Evolutionary conservation across 1,284 basidiomycete genomes (phyloP).

Genomic region (Leccinum cinnamomeum): DNA sequence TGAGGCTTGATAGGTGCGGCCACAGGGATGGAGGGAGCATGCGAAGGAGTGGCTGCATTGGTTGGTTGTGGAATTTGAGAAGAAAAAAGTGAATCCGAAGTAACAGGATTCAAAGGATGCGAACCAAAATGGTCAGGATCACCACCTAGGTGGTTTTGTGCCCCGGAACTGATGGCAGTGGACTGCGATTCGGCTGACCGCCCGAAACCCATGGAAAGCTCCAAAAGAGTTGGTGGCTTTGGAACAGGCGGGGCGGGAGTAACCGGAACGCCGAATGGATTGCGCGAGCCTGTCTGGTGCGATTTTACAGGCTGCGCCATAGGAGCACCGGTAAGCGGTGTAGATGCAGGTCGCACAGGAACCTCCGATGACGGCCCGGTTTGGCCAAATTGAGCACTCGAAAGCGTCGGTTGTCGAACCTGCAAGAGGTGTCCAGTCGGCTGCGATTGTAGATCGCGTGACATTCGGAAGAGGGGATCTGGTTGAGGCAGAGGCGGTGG

Average conservation of each 20-base stretch:
- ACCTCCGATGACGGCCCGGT: slow-evolving; percentile 25
- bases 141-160: slow-evolving; percentile 2
- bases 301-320: slow-evolving; percentile 66
- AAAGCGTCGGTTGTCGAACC: slow-evolving; percentile 8
- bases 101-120: slow-evolving; percentile 34
- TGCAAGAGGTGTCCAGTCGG: slow-evolving; percentile 6
- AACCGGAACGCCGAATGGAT: slow-evolving; percentile 87
- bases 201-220: slow-evolving; percentile 62
- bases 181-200: slow-evolving; percentile 33
- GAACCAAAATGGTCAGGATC: slow-evolving; percentile 16
- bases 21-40: slow-evolving; percentile 29
- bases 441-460: slow-evolving; percentile 13
- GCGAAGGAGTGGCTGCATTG: slow-evolving; percentile 42
- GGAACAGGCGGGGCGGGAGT: slow-evolving; percentile 69
- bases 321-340: slow-evolving; percentile 55
- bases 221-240: slow-evolving; percentile 78
- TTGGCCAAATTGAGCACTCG: slow-evolving; percentile 15
- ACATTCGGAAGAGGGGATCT: slow-evolving; percentile 14
- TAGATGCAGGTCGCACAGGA: slow-evolving; percentile 66
- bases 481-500: slow-evolving; percentile 11
- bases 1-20: slow-evolving; percentile 61
- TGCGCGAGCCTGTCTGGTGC: slow-evolving; percentile 92
- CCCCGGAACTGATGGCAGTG: slow-evolving; percentile 1
- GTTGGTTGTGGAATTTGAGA: slow-evolving; percentile 46
- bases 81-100: slow-evolving; percentile 52